A percentile compares a stretch with the other conserved stretches of the same genome.
Conservation (phyloP, 1,139 yeast genomes). For the Diutina rugosa region DNA sequence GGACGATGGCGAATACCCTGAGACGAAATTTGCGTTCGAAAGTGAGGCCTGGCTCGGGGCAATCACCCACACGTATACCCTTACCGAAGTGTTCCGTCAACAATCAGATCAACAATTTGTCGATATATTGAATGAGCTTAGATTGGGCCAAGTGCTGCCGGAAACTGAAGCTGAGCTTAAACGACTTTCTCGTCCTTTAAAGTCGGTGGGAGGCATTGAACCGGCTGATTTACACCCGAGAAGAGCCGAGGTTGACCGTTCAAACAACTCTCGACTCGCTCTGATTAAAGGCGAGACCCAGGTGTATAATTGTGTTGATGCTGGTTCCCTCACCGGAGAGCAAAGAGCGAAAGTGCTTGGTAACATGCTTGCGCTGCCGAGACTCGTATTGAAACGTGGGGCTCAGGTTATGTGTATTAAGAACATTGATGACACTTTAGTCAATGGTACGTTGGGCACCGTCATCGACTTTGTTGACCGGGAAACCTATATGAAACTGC, state of each 20-base stretch:
- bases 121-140: conserved; percentile 76
- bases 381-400: conserved; percentile 39
- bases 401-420: conserved; percentile 49
- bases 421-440: conserved; percentile 27
- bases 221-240: conserved; percentile 78
- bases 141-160: conserved; percentile 36
- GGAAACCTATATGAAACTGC: conserved; percentile 4
- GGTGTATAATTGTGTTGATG: conserved; percentile 20
- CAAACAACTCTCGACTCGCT: conserved; percentile 44
- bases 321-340: neutral
- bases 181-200: conserved; percentile 37
- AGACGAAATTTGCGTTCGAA: conserved; percentile 36
- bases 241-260: conserved; percentile 57
- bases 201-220: conserved; percentile 58
- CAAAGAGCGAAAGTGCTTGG: neutral
- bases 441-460: conserved; percentile 45
- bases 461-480: conserved; percentile 42
- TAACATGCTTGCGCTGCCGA: neutral
- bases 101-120: conserved; percentile 70
- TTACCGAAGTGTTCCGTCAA: conserved; percentile 82
- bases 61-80: conserved; percentile 52
- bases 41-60: conserved; percentile 58
- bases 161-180: conserved; percentile 32
- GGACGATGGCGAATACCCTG: neutral
- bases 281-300: conserved; percentile 20